A percentile compares a stretch with the other conserved stretches of the same genome.
Conservation (phyloP, 257 asterid genomes). For the Salvia hispanica region DNA sequence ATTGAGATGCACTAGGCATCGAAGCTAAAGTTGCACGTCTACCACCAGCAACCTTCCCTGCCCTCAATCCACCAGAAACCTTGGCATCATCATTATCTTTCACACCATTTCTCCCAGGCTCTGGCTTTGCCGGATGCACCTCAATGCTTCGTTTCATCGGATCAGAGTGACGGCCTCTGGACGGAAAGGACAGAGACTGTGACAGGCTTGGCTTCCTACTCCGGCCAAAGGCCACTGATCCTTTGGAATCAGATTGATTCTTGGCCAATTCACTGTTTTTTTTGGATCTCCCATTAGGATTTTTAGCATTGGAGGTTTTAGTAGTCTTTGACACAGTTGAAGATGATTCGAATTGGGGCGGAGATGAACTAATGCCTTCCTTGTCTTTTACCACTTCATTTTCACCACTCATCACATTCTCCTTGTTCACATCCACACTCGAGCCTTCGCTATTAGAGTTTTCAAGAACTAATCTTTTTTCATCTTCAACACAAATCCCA, state of each 20-base stretch:
- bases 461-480: constrained; percentile 42
- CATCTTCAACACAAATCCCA: constrained; percentile 59
- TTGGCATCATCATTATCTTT: constrained; percentile 37
- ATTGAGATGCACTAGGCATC: constrained; percentile 43
- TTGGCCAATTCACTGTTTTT: constrained; percentile 43
- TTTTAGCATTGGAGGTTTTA: constrained; percentile 26
- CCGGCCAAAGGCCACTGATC: constrained; percentile 49
- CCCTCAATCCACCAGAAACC: constrained; percentile 36
- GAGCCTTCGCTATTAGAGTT: constrained; percentile 38
- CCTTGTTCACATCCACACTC: constrained; percentile 43
- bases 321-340: constrained; percentile 34
- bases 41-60: constrained; percentile 29
- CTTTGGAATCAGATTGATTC: constrained; percentile 45
- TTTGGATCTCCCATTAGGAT: constrained; percentile 24
- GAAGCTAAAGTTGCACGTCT: constrained; percentile 49
- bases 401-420: constrained; percentile 34
- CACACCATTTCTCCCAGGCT: constrained; percentile 35
- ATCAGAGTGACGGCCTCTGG: constrained; percentile 48
- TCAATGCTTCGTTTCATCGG: constrained; percentile 52
- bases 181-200: constrained; percentile 62
- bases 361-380: constrained; percentile 34
- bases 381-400: constrained; percentile 36
- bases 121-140: constrained; percentile 38
- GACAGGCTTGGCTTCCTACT: constrained; percentile 46
- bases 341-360: constrained; percentile 33